These are phyloP conservation scores for Blumeriella jaapii DNA, from an alignment of 2,329 filamentous ascomycete species.

Conservation along the genomic window DNA sequence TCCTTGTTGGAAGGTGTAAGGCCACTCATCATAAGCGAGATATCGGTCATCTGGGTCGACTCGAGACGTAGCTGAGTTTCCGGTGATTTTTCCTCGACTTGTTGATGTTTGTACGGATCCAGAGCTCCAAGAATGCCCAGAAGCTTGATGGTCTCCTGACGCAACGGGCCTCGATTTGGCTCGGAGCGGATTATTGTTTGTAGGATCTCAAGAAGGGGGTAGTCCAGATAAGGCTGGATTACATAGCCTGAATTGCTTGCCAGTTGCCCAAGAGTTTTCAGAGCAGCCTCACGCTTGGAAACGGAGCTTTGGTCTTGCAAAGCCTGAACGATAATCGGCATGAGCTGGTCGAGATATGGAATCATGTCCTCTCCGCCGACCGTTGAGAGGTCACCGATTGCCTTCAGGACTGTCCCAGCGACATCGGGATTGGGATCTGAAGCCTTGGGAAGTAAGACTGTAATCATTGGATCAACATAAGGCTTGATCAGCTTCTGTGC, in stretches of 20 bases:
- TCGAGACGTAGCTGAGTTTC: slow-evolving; percentile 62
- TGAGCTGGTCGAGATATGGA: slow-evolving; percentile 79
- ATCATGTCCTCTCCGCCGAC: slow-evolving; percentile 93
- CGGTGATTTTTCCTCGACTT: slow-evolving; percentile 80
- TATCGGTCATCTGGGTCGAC: slow-evolving; percentile 67
- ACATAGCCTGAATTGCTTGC: slow-evolving; percentile 97
- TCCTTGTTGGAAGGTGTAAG: slow-evolving; percentile 94
- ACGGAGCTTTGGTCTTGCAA: slow-evolving; percentile 89
- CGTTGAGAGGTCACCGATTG: slow-evolving; percentile 85
- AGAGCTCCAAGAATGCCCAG: slow-evolving; percentile 92
- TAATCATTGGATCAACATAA: slow-evolving; percentile 94
- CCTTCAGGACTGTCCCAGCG: slow-evolving; percentile 87
- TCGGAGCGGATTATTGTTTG: slow-evolving; percentile 93
- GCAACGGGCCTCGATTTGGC: slow-evolving; percentile 66
- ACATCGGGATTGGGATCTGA: slow-evolving; percentile 77
- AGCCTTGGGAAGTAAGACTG: slow-evolving; percentile 86
- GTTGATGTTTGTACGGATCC: slow-evolving; percentile 92
- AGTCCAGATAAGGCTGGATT: slow-evolving; percentile 89
- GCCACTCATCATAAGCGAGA: slow-evolving; percentile 95
- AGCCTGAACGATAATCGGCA: slow-evolving; percentile 90
- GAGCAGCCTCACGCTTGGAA: slow-evolving; percentile 78
- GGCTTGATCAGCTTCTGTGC: slow-evolving; percentile 89
- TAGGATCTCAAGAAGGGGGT: slow-evolving; percentile 82
- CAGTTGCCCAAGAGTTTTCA: slow-evolving; percentile 82
- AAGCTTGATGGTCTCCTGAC: slow-evolving; percentile 90